Evolutionary conservation across 2,329 filamentous ascomycete genomes (phyloP).

Genomic region (Aspergillus melleus): DNA sequence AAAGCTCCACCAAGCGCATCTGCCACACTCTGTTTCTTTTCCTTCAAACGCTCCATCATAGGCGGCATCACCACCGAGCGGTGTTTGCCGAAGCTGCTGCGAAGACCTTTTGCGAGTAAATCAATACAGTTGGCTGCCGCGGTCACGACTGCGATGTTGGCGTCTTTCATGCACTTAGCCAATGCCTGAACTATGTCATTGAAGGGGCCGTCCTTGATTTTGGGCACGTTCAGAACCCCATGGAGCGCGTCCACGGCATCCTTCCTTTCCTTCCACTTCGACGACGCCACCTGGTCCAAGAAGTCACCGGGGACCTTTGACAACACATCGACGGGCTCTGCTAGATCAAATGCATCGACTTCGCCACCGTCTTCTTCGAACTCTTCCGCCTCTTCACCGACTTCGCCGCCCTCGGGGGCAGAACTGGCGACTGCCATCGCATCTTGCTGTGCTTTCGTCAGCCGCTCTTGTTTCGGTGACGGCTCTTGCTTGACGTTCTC

Average conservation of each 20-base stretch:
- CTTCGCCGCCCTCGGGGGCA: constrained; percentile 58
- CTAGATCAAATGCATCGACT: constrained; percentile 77
- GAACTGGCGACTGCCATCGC: constrained; percentile 70
- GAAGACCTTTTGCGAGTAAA: constrained; percentile 79
- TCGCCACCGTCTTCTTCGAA: constrained; percentile 62
- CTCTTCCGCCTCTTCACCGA: constrained; percentile 60
- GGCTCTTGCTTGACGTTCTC: constrained; percentile 89
- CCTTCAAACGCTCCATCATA: constrained; percentile 93
- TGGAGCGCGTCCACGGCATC: constrained; percentile 85
- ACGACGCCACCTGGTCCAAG: constrained; percentile 77
- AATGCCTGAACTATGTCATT: constrained; percentile 79
- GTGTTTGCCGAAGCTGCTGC: constrained; percentile 76
- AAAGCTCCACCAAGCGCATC: constrained; percentile 85
- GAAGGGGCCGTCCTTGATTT: constrained; percentile 89
- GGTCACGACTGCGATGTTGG: constrained; percentile 91
- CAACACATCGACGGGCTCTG: constrained; percentile 83
- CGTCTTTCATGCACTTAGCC: constrained; percentile 98
- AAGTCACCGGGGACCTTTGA: constrained; percentile 81
- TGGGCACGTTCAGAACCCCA: constrained; percentile 74
- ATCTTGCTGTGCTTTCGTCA: constrained; percentile 86
- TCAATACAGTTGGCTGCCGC: constrained; percentile 93
- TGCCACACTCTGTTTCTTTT: constrained; percentile 88
- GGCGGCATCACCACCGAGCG: constrained; percentile 77
- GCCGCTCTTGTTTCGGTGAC: constrained; percentile 82
- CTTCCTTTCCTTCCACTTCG: constrained; percentile 98